Conservation (phyloP, 2,329 filamentous ascomycete species). For the Colletotrichum sp. region DNA sequence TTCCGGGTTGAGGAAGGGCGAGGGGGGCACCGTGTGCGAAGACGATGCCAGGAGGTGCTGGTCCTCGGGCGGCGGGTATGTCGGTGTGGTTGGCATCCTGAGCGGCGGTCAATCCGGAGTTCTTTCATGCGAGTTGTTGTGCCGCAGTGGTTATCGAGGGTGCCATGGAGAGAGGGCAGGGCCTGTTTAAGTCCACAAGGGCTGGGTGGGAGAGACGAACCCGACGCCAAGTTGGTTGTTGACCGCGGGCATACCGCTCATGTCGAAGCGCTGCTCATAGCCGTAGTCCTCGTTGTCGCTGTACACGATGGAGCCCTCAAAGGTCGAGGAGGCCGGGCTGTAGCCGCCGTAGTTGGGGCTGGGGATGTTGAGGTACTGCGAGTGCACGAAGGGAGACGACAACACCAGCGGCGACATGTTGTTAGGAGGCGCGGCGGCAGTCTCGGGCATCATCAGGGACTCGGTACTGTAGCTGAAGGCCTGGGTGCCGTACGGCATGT, state of each 20-base stretch:
- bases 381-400: conserved; percentile 58
- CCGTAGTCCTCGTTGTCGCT: conserved; percentile 66
- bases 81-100: conserved; percentile 56
- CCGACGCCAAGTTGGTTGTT: conserved; percentile 55
- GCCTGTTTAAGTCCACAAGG: conserved; percentile 62
- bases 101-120: conserved; percentile 60
- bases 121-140: conserved; percentile 41
- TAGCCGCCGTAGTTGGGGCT: conserved; percentile 65
- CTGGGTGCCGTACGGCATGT: conserved; percentile 60
- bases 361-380: conserved; percentile 68
- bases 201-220: conserved; percentile 69
- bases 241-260: conserved; percentile 47
- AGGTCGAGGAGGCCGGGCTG: conserved; percentile 68
- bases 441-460: conserved; percentile 61
- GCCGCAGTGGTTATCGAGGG: conserved; percentile 40
- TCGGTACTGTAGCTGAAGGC: conserved; percentile 70
- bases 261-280: conserved; percentile 44
- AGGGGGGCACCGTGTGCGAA: conserved; percentile 44
- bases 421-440: conserved; percentile 49
- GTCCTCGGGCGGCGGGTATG: conserved; percentile 50
- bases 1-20: conserved; percentile 50
- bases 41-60: conserved; percentile 38
- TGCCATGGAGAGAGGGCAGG: conserved; percentile 34
- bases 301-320: conserved; percentile 66
- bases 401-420: conserved; percentile 61